Evolutionary conservation across 2,329 filamentous ascomycete genomes (phyloP).

Genomic region (Rhynchosporium agropyri): DNA sequence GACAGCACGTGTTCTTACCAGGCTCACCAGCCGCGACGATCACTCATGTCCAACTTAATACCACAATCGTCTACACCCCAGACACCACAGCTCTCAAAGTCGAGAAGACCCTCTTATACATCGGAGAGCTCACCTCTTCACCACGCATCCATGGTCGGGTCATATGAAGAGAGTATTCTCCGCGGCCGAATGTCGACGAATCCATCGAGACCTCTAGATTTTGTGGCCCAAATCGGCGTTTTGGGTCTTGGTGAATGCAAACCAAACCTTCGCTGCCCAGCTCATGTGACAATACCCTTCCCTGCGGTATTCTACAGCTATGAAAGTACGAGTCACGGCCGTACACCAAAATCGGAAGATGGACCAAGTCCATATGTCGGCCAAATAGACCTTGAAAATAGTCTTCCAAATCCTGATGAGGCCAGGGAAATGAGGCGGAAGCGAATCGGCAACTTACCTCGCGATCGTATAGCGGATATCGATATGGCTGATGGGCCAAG

Average conservation of each 20-base stretch:
- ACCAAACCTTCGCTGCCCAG: conserved; percentile 78
- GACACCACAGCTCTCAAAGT: conserved; percentile 53
- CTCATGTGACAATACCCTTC: conserved; percentile 88
- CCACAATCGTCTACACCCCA: conserved; percentile 50
- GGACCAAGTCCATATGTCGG: conserved; percentile 96
- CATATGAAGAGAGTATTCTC: conserved; percentile 95
- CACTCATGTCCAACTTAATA: conserved; percentile 63
- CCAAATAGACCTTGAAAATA: conserved; percentile 86
- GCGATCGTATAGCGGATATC: conserved; percentile 31
- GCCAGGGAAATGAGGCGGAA: conserved; percentile 47
- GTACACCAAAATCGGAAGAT: conserved; percentile 67
- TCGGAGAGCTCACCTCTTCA: conserved; percentile 78
- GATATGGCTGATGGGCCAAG: conserved; percentile 33
- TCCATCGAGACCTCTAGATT: conserved; percentile 88
- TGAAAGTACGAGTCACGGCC: conserved; percentile 64
- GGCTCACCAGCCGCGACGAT: conserved; percentile 76
- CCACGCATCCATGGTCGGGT: conserved; percentile 94
- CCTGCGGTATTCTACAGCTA: conserved; percentile 97
- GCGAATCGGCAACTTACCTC: conserved; percentile 33
- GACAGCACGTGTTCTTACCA: conserved; percentile 72
- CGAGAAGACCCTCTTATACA: conserved; percentile 69
- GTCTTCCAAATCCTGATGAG: conserved; percentile 58
- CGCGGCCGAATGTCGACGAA: conserved; percentile 95
- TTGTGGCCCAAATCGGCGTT: conserved; percentile 93
- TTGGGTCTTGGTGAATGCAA: conserved; percentile 89